Evolutionary conservation across 495 filamentous ascomycete genomes (phyloP), one percentile per base, ranked within the genome.

Genomic region (Pyronema omphalodes): DNA sequence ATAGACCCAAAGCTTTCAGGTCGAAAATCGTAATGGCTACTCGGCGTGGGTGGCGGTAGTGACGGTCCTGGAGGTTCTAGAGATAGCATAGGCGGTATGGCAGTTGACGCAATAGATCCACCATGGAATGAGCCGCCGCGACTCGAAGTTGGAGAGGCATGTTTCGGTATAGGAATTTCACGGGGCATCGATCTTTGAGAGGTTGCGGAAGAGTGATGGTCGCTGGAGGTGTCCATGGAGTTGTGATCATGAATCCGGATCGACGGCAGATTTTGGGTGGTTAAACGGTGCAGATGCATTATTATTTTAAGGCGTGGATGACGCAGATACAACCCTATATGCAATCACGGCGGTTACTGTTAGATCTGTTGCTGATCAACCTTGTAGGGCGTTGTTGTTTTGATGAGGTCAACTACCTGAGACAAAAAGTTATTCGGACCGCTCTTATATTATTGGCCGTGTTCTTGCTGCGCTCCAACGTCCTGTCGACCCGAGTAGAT

Each of bases 171-270:
- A 48, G 62, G 62, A 53, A 64, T 64, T 40, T 63, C 58, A 41
- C 64, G 61, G 18, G 62, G 62, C 61, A 57, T 64, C 41, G 62
- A 64, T 56, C 62, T 62, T 48, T 62, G 60, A 23, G 59, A 18
- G 33, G 44, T 45, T 55, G 60, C 43, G 2, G 60, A 63, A 43
- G 60, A 55, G 37, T 49, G 43, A 46, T 59, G 54, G 44, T 62
- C 62, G 52, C 48, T 56, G 46, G 52, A 48, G 34, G 61, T 56
- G 36, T 64, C 61, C 51, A 61, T 58, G 51, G 52, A 52, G 57
- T 63, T 48, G 29, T 58, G 58, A 53, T 64, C 58, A 55, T 58
- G 61, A 40, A 60, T 58, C 46, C 61, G 58, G 55, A 64, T 64
- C 8, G 61, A 56, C 52, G 62, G 62, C 33, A 64, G 62, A 52